Evolutionary conservation across 768 basidiomycete species (phyloP), one percentile per base, ranked within the genome.

Genomic region (Termitomyces sp.): DNA sequence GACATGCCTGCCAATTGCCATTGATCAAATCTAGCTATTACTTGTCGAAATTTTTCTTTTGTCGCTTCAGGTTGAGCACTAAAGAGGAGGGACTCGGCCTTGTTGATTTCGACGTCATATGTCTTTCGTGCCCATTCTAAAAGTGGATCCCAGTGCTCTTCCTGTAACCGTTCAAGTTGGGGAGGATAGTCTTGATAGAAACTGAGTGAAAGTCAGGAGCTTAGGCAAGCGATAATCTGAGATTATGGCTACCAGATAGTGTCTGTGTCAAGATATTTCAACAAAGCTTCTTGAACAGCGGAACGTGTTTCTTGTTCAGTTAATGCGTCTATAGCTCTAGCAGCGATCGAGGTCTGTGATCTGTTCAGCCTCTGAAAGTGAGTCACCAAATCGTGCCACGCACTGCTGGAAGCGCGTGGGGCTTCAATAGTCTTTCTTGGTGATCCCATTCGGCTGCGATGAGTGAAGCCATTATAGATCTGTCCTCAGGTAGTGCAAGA

Each of bases 361-460:
- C 48, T 52, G 63, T 42, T 22, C 34, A 48, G 58, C 30, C 13
- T 46, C 37, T 13, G 1, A 15, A 7, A 31, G 18, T 42, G n/a
- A 42, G 30, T 30, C 13, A 12, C 13, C 3, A 31, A 45, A 41
- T 12, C 20, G 6, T 47, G 27, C 13, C 54, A 39, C 78, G 55
- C 69, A 97, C 96, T 83, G 97, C 84, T 16, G 97, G 95, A 27
- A 99, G 75, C 1, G 94, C 89, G 71, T 96, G 92, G 27, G 89
- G 89, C 72, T 95, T 98, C 61, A 98, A 69, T 1, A 95, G 67
- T 6, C 77, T 87, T 58, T 86, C 86, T 73, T 98, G 96, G 67
- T 88, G 90, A 67, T 99, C 95, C 97, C 97, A 99, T 76, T 99
- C 97, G 57, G 90, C 82, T 20, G 95, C 97, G 65, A 98, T 86